Percentiles rank a stretch among this genome's conserved stretches.
Evolutionary conservation across 2,329 filamentous ascomycete genomes (phyloP).

Genomic region (Ceratocystis ficicola): DNA sequence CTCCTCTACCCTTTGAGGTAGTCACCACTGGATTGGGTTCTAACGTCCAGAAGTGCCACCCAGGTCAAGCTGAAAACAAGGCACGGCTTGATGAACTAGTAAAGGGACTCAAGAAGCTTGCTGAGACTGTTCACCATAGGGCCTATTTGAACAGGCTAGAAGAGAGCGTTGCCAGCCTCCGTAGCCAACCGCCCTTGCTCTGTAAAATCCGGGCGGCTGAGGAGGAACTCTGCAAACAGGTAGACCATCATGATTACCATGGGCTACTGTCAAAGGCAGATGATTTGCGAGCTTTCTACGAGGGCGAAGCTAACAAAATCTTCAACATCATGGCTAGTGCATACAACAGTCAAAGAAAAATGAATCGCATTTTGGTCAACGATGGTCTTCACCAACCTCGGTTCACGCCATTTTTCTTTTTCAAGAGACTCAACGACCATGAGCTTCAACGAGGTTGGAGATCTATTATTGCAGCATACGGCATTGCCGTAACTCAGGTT

Average conservation of each 20-base stretch:
- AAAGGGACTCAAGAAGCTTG: not conserved
- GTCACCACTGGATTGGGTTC: not conserved
- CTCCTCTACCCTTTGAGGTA: not conserved
- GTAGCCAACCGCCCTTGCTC: not conserved
- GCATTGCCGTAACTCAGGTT: slow-evolving; percentile 30
- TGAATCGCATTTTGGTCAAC: not conserved
- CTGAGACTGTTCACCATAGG: not conserved
- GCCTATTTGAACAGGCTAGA: slow-evolving; percentile 11
- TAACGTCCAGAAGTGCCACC: not conserved
- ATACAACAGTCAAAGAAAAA: not conserved
- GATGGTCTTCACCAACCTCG: not conserved
- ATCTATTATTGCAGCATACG: slow-evolving; percentile 32
- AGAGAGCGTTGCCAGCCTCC: not conserved
- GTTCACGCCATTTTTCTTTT: slow-evolving; percentile 28
- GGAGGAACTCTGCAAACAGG: not conserved
- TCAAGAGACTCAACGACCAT: slow-evolving; percentile 28
- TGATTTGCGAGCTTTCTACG: not conserved
- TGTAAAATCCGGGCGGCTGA: not conserved
- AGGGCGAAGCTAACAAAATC: not conserved
- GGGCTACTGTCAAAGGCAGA: not conserved
- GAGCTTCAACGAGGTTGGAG: slow-evolving; percentile 31
- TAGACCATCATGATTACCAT: not conserved
- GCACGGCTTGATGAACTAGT: not conserved
- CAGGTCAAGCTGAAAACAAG: not conserved
- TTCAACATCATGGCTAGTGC: not conserved